These are phyloP conservation scores for Penicillium ucsense DNA, from an alignment of 495 filamentous ascomycete species.

Conservation along the genomic window DNA sequence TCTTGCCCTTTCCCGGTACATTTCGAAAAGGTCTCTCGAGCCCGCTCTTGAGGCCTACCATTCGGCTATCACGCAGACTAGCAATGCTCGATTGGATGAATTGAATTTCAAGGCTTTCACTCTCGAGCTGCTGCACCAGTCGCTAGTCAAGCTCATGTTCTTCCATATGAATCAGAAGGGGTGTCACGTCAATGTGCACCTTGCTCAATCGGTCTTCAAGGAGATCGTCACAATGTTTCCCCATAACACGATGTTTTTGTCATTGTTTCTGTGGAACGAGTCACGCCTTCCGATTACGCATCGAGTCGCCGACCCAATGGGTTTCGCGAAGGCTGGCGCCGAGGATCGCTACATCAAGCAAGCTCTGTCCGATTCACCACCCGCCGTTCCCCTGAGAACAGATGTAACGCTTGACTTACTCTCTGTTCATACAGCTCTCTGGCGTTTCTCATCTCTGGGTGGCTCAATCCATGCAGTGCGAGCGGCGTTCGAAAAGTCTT, in stretches of 20 bases:
- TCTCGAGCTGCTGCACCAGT: conserved; percentile 54
- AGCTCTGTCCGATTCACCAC: not conserved
- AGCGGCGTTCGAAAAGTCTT: conserved; percentile 61
- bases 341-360: not conserved
- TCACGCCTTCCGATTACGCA: conserved; percentile 59
- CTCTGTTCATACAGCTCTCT: conserved; percentile 56
- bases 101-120: conserved; percentile 19
- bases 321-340: not conserved
- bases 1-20: conserved; percentile 54
- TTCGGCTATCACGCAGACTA: conserved; percentile 22
- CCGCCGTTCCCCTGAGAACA: conserved; percentile 8
- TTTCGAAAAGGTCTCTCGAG: conserved; percentile 29
- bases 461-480: conserved; percentile 53
- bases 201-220: conserved; percentile 49
- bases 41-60: conserved; percentile 41
- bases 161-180: conserved; percentile 49
- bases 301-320: conserved; percentile 48
- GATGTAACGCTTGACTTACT: conserved; percentile 48
- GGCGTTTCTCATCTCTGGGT: conserved; percentile 26
- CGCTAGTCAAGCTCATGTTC: conserved; percentile 56
- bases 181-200: conserved; percentile 48
- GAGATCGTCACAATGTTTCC: conserved; percentile 56
- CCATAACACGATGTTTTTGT: conserved; percentile 67
- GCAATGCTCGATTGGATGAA: too few relatives aligned
- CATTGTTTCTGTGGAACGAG: conserved; percentile 62